phyloP scores from a whole-genome alignment of 345 rosid species.

The Passiflora organensis region DNA sequence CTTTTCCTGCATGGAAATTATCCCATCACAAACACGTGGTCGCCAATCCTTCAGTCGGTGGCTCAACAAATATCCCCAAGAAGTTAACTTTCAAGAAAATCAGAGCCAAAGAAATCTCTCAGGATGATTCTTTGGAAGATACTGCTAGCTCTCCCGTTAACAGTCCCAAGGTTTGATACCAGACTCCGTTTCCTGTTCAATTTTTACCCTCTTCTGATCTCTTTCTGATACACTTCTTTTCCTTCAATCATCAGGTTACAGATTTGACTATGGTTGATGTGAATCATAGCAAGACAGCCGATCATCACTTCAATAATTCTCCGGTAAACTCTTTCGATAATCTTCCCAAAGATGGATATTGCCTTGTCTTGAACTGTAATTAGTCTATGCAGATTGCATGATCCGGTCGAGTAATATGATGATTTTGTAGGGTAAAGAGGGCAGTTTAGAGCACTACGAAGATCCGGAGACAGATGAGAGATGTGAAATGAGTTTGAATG shows the following conservation, averaged over 20 bases:
- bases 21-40: slow-evolving; percentile 9
- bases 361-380: not conserved
- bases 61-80: slow-evolving; percentile 18
- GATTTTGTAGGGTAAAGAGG: slow-evolving; percentile 29
- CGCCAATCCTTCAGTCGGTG: slow-evolving; percentile 12
- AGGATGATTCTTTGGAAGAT: slow-evolving; percentile 80
- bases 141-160: slow-evolving; percentile 88
- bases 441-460: slow-evolving; percentile 18
- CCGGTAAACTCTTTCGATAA: slow-evolving; percentile 29
- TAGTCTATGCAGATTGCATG: too few relatives aligned
- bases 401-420: not conserved
- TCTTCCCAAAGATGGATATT: not conserved
- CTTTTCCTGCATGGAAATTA: slow-evolving; percentile 39
- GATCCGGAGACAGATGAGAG: slow-evolving; percentile 23
- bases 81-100: slow-evolving; percentile 45
- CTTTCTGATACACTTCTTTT: not conserved
- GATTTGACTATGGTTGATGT: slow-evolving; percentile 37
- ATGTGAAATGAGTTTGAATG: slow-evolving; percentile 21
- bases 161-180: slow-evolving; percentile 57
- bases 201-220: too few relatives aligned
- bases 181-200: not conserved
- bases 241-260: slow-evolving; percentile 37
- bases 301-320: slow-evolving; percentile 30
- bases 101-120: slow-evolving; percentile 42
- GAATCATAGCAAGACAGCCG: slow-evolving; percentile 38